Evolutionary conservation across 371 early-diverging fungal species (phyloP).

Genomic region (Circinella minor): DNA sequence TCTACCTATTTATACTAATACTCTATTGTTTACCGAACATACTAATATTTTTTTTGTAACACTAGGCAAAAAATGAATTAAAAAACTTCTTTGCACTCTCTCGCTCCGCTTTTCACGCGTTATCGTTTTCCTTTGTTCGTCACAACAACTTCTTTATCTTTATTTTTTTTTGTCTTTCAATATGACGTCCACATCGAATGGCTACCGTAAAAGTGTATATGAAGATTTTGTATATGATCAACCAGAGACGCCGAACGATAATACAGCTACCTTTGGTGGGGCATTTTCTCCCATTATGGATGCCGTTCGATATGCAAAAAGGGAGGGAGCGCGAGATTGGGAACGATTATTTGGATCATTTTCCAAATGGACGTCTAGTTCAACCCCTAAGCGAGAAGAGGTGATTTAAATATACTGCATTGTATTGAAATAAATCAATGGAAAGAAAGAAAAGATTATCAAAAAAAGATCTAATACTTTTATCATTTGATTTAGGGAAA

Average conservation of each 20-base stretch:
- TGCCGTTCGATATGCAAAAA: constrained; percentile 19
- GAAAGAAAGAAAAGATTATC: too few relatives aligned
- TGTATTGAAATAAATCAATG: too few relatives aligned
- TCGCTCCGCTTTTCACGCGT: too few relatives aligned
- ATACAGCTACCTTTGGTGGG: constrained; percentile 3
- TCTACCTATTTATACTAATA: too few relatives aligned
- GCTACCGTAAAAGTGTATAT: constrained; percentile 1
- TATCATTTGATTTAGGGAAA: not conserved
- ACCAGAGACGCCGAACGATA: constrained; percentile 7
- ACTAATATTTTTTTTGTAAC: too few relatives aligned
- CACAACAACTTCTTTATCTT: not conserved
- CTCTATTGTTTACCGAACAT: too few relatives aligned
- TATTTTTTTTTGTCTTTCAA: not conserved
- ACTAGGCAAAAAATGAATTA: too few relatives aligned
- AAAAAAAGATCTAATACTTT: too few relatives aligned
- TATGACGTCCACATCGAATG: not conserved
- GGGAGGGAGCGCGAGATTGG: constrained; percentile 18
- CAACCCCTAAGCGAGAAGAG: not conserved
- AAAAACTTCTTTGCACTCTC: too few relatives aligned
- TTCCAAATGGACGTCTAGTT: constrained; percentile 7
- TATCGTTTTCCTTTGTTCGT: not conserved
- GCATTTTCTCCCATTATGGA: constrained; percentile 19
- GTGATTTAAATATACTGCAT: too few relatives aligned
- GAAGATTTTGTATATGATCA: not conserved
- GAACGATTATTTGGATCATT: constrained; percentile 16